A percentile compares a stretch with the other conserved stretches of the same genome.
phyloP scores from a whole-genome alignment of 2,329 filamentous ascomycete species.

The Penicillium sp. region DNA sequence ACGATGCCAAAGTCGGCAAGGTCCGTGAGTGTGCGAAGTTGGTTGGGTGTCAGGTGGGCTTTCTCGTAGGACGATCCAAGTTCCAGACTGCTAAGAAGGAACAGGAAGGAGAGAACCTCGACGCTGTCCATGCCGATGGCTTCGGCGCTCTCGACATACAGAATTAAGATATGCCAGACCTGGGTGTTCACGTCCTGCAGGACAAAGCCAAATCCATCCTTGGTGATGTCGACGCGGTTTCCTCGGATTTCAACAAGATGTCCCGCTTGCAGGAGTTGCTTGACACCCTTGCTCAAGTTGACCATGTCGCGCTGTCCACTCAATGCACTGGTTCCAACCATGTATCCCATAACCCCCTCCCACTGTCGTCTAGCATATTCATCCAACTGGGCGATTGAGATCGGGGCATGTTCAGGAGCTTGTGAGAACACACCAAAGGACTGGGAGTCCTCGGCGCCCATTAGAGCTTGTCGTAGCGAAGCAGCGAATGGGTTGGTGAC shows the following conservation, averaged over 20 bases:
- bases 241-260: conserved; percentile 66
- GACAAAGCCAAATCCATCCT: conserved; percentile 89
- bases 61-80: conserved; percentile 89
- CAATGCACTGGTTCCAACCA: conserved; percentile 61
- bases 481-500: conserved; percentile 77
- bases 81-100: conserved; percentile 89
- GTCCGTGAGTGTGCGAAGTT: conserved; percentile 83
- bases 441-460: conserved; percentile 76
- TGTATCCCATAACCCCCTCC: conserved; percentile 94
- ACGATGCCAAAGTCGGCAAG: conserved; percentile 91
- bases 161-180: conserved; percentile 89
- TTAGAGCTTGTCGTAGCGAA: conserved; percentile 80
- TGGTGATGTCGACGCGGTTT: conserved; percentile 69
- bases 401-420: conserved; percentile 57
- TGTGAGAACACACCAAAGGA: conserved; percentile 86
- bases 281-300: conserved; percentile 70
- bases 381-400: conserved; percentile 72
- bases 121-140: conserved; percentile 75
- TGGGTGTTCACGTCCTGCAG: conserved; percentile 94
- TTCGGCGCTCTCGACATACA: conserved; percentile 85
- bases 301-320: conserved; percentile 46
- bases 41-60: conserved; percentile 72
- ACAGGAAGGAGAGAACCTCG: conserved; percentile 92
- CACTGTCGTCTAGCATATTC: conserved; percentile 82
- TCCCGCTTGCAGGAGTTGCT: conserved; percentile 75